phyloP scores from a whole-genome alignment of 2,329 filamentous ascomycete genomes.

The Xylariales sp. region DNA sequence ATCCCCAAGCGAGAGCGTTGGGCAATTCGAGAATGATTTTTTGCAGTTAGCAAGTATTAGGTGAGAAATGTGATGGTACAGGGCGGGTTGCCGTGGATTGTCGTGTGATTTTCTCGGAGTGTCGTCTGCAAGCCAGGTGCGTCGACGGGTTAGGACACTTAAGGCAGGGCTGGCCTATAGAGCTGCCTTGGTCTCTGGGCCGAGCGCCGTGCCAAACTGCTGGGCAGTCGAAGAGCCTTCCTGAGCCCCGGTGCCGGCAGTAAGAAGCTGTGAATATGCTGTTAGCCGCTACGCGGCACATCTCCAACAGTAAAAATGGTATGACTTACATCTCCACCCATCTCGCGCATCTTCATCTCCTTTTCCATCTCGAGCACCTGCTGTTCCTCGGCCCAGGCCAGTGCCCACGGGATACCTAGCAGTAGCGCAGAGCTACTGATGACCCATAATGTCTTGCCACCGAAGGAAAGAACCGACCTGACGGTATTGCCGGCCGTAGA shows the following conservation, averaged over 20 bases:
- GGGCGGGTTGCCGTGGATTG: constrained; percentile 8
- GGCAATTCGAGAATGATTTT: constrained; percentile 15
- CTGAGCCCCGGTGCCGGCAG: constrained; percentile 55
- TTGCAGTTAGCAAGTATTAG: constrained; percentile 22
- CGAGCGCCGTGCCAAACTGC: constrained; percentile 63
- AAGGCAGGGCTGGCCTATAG: constrained; percentile 54
- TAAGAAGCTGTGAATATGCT: constrained; percentile 56
- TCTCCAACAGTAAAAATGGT: not conserved
- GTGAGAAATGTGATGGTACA: constrained; percentile 34
- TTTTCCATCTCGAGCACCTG: constrained; percentile 97
- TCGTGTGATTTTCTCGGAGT: not conserved
- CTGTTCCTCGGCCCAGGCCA: constrained; percentile 95
- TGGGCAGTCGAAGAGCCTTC: constrained; percentile 58
- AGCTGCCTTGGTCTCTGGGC: constrained; percentile 61
- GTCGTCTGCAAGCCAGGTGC: constrained; percentile 1
- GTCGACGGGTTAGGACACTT: not conserved
- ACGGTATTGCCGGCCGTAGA: constrained; percentile 67
- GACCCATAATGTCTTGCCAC: constrained; percentile 90
- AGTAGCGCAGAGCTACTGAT: constrained; percentile 89
- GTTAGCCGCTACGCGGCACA: constrained; percentile 24
- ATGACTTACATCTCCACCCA: constrained; percentile 73
- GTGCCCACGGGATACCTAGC: constrained; percentile 90
- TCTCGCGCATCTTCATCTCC: constrained; percentile 95
- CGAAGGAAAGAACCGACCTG: constrained; percentile 72
- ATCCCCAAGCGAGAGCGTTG: not conserved